Evolutionary conservation across 2,329 filamentous ascomycete genomes (phyloP), one percentile per base, ranked within the genome.

Genomic region (Alternaria atra): DNA sequence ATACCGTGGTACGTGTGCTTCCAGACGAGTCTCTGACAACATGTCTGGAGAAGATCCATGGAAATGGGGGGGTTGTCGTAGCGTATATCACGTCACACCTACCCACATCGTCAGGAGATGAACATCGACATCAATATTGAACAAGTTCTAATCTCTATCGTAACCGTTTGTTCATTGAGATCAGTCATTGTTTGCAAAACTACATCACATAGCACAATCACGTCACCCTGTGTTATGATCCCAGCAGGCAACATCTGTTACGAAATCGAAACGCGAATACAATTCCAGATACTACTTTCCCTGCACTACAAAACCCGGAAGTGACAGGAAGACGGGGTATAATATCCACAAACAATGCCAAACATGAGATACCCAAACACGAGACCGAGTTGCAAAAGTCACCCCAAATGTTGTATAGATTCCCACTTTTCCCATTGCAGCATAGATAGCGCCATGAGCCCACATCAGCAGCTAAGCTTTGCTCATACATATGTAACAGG

Each of bases 271-370:
- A 7, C 35, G 15, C n/a, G 20, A 52, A 47, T 34, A 20, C 6
- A 34, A 55, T 47, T 46, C 30, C n/a, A 52, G 40, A 37, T 37
- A 47, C 55, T 51, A 35, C 50, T 50, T 32, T 40, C n/a, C 32
- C 13, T 43, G 30, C 46, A 50, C 30, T 37, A 27, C 23, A 52
- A 12, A 52, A 43, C 9, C 51, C 13, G n/a, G 27, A 53, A 53
- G 51, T 42, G 51, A 53, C 51, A 43, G 51, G 27, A 53, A 53
- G 37, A 53, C 27, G 35, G 50, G 50, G 50, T 62, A 62, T 63
- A 55, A 55, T 58, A 47, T 43, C 48, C 56, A 55, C 52, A 47
- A 42, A 25, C 39, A 20, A 42, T 42, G 39, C 60, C 55, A 55
- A 52, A 37, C 50, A 54, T 57, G 32, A 35, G 52, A 35, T 42